Conservation (phyloP, 768 basidiomycete genomes). For the Mycena amicta region DNA sequence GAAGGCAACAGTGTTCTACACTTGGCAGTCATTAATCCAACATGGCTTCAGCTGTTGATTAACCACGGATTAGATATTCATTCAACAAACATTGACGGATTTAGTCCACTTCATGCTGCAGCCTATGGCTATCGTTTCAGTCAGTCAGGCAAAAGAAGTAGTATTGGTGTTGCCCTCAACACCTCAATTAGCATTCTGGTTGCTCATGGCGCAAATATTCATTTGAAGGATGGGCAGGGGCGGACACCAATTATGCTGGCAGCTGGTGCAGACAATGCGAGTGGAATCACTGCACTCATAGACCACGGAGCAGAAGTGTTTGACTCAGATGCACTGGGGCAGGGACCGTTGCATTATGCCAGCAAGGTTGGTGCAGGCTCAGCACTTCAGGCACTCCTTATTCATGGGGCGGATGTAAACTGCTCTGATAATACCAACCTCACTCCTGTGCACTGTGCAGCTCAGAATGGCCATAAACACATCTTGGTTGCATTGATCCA, state of each 20-base stretch:
- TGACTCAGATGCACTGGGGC: neutral
- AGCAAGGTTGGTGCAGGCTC: neutral
- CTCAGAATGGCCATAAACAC: neutral
- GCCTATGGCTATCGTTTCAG: too few relatives aligned
- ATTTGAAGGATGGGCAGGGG: neutral
- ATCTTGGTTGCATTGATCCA: neutral
- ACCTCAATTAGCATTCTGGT: slow-evolving; percentile 8
- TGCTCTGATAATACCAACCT: neutral
- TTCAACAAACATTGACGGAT: slow-evolving; percentile 5
- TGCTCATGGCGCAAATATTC: slow-evolving; percentile 6
- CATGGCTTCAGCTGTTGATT: slow-evolving; percentile 3
- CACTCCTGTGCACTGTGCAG: slow-evolving; percentile 4
- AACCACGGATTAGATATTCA: neutral
- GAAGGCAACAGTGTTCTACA: slow-evolving; percentile 8
- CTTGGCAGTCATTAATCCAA: slow-evolving; percentile 8
- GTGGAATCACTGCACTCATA: slow-evolving; percentile 5
- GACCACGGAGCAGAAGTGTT: neutral
- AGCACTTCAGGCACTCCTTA: slow-evolving; percentile 5
- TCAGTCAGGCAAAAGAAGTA: slow-evolving; percentile 1
- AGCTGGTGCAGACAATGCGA: slow-evolving; percentile 4
- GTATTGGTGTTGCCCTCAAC: neutral
- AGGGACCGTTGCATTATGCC: slow-evolving; percentile 11
- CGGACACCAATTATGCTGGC: slow-evolving; percentile 13
- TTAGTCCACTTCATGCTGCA: slow-evolving; percentile 15
- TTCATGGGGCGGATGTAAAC: slow-evolving; percentile 4